These are phyloP conservation scores for Areca catechu DNA, from an alignment of 176 grass and related monocot genomes.

Conservation along the genomic window DNA sequence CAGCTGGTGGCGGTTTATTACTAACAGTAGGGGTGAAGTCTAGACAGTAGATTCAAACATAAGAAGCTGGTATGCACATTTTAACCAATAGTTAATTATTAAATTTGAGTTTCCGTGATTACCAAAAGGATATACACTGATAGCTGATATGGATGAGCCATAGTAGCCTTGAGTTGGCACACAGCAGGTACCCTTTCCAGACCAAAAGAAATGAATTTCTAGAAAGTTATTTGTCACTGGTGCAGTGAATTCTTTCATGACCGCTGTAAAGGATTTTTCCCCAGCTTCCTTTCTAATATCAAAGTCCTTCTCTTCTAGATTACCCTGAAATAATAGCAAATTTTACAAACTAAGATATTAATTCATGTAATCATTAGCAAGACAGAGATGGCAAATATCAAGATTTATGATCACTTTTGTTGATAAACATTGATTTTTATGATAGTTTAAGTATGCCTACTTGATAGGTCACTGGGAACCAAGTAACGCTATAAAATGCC, in stretches of 20 bases:
- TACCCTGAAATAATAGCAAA: too few species aligned
- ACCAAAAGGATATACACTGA: slow-evolving; percentile 24
- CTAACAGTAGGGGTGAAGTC: slow-evolving; percentile 10
- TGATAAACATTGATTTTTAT: too few species aligned
- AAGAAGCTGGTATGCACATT: background rate
- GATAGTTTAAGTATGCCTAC: too few species aligned
- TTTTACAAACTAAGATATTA: too few species aligned
- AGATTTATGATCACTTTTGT: too few species aligned
- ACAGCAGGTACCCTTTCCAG: slow-evolving; percentile 28
- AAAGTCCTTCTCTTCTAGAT: too few species aligned
- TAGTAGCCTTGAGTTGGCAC: slow-evolving; percentile 13
- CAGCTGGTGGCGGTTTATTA: slow-evolving; percentile 1
- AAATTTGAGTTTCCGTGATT: background rate
- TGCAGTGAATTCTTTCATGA: slow-evolving; percentile 10
- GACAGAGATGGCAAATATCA: too few species aligned
- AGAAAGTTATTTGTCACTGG: slow-evolving; percentile 30
- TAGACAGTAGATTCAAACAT: background rate
- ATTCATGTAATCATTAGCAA: too few species aligned
- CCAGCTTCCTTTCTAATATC: background rate
- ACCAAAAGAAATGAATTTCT: slow-evolving; percentile 36
- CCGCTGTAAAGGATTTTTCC: slow-evolving; percentile 6
- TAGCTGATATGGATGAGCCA: slow-evolving; percentile 25
- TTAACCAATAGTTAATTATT: background rate
- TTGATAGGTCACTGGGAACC: too few species aligned
- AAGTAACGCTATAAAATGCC: too few species aligned